phyloP scores from a whole-genome alignment of 345 rosid genomes.

The Excoecaria agallocha region DNA sequence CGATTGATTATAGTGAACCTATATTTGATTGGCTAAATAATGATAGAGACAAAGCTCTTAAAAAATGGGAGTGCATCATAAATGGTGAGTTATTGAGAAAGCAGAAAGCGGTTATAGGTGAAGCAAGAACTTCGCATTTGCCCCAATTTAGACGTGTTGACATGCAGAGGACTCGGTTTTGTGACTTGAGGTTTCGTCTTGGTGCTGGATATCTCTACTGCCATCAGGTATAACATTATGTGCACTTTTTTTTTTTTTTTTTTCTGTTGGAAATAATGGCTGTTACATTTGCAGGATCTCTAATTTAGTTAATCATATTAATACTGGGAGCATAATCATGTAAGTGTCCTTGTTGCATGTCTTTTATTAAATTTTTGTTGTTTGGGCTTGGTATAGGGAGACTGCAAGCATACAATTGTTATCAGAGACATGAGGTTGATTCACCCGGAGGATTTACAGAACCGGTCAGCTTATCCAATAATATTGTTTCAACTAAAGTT shows the following conservation, averaged over 20 bases:
- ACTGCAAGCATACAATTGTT: conserved; percentile 78
- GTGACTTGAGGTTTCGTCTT: conserved; percentile 67
- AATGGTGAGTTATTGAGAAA: conserved; percentile 57
- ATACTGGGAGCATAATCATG: background rate
- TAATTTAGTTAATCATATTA: background rate
- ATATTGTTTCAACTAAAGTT: conserved; percentile 43
- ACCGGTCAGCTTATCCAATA: conserved; percentile 66
- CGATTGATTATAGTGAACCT: conserved; percentile 69
- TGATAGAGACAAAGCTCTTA: conserved; percentile 62
- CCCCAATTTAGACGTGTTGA: conserved; percentile 54
- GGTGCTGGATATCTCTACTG: conserved; percentile 86
- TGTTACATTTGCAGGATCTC: background rate
- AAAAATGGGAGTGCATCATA: conserved; percentile 64
- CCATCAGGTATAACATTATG: conserved; percentile 63
- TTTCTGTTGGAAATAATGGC: background rate
- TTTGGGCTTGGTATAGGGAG: conserved; percentile 50
- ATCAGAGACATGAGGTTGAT: conserved; percentile 80
- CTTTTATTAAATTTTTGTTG: background rate
- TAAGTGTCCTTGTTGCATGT: background rate
- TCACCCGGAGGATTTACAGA: conserved; percentile 69
- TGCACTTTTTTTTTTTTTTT: background rate
- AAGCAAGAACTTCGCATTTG: conserved; percentile 33
- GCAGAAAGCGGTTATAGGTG: conserved; percentile 52
- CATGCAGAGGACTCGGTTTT: conserved; percentile 62
- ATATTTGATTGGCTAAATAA: conserved; percentile 70